Base-by-base conservation (phyloP, 306 rosid species). In the Echinosophora koreensis region DNA sequence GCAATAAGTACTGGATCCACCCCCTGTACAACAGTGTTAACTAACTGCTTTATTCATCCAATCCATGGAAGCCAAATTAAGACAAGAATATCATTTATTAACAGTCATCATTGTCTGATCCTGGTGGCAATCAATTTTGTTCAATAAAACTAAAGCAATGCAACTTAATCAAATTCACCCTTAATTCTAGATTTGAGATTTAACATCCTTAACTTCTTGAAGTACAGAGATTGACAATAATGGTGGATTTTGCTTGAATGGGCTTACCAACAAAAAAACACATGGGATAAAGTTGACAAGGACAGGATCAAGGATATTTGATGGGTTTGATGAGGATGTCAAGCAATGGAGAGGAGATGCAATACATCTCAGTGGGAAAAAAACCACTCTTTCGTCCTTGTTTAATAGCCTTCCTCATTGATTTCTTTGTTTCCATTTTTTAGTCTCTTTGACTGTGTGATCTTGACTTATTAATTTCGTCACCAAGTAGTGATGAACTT, bases 1-100 rank as follows among this genome's bases (percentile, higher is more conserved):
- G 97, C 85, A 92, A 54, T 14, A 88, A 17, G 80, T 84, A 92
- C 79, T 89, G 89, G 85, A 86, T 84, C 98, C 98, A 94, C 41
- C 90, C 96, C 88, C 98, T 94, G 97, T 80, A 85, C 50, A 74
- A 68, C 77, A 78, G 74, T 17, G 62, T 78, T 72, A 72, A 82
- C 30, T 18, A 73, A 66, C 38, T 49, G 44, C 13, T 38, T 73
- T 66, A 73, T 73, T 78, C 80, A 72, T 15, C 56, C 38, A 71
- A 55, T 64, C 46, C 50, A 73, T 5, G 10, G 32, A 61, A 77
- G 69, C 65, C 44, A 65, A 58, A 57, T 72, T 56, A 62, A 73
- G 47, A 51, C 65, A 77, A 80, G 49, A 63, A 46, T 77, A 39
- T 77, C 62, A 77, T 59, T 81, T 76, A 66, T 66, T 68, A 54